A percentile compares a stretch with the other conserved stretches of the same genome.
These are phyloP conservation scores for Lipomyces lipofer DNA, from an alignment of 805 yeast genomes.

Conservation along the genomic window DNA sequence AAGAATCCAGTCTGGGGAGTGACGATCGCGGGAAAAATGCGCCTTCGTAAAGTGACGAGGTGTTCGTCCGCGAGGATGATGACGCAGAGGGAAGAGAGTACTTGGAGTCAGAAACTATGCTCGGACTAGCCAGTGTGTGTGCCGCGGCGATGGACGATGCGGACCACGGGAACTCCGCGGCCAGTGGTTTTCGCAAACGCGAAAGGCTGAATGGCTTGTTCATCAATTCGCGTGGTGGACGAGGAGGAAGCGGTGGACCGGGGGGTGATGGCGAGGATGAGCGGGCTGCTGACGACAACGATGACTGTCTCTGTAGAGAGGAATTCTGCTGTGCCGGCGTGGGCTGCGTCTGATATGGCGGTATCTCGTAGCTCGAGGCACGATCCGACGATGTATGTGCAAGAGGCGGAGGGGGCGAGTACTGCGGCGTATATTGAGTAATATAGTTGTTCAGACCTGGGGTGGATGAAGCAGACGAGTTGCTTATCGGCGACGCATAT, in stretches of 20 bases:
- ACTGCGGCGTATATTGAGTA: not conserved
- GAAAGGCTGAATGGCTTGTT: constrained; percentile 17
- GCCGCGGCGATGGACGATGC: constrained; percentile 22
- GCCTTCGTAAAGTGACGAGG: constrained; percentile 24
- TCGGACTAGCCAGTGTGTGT: not conserved
- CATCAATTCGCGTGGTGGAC: constrained; percentile 21
- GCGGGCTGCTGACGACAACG: constrained; percentile 14
- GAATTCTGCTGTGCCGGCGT: not conserved
- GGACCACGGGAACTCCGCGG: constrained; percentile 28
- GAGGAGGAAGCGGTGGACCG: constrained; percentile 30
- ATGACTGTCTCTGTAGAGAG: constrained; percentile 6
- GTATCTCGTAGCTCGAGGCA: not conserved
- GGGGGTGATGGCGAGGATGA: constrained; percentile 13
- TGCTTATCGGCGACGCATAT: not conserved
- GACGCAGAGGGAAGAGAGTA: not conserved
- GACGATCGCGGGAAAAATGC: constrained; percentile 19
- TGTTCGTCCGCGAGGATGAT: not conserved
- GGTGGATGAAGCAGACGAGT: constrained; percentile 4
- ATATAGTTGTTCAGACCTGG: constrained; percentile 1
- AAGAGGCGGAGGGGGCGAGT: constrained; percentile 7
- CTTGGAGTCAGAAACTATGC: not conserved
- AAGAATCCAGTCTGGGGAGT: constrained; percentile 23
- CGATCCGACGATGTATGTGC: constrained; percentile 15
- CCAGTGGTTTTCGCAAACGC: constrained; percentile 17
- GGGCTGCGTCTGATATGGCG: constrained; percentile 1